Conservation (phyloP, 1,284 basidiomycete genomes). For the Tilletia indica region DNA sequence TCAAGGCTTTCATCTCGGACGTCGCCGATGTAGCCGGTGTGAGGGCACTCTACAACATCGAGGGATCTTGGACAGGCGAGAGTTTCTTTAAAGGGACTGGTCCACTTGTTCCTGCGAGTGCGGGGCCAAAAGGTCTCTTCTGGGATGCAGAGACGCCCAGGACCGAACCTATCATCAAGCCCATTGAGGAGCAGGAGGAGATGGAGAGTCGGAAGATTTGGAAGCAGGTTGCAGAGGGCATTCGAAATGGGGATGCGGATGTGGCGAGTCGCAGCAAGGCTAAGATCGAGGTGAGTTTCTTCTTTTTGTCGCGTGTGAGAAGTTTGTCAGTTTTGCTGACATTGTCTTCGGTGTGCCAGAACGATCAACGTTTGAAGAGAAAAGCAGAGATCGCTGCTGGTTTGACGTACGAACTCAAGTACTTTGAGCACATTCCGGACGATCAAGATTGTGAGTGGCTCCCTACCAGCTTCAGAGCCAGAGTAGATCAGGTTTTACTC, state of each 20-base stretch:
- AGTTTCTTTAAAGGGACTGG: constrained; percentile 61
- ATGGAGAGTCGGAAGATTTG: constrained; percentile 87
- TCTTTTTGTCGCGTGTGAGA: not conserved
- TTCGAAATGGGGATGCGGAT: constrained; percentile 86
- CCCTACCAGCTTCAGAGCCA: not conserved
- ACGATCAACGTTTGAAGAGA: constrained; percentile 84
- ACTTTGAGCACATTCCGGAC: constrained; percentile 3
- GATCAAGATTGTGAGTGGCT: constrained; percentile 24
- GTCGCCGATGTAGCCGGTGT: constrained; percentile 57
- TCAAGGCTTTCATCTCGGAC: constrained; percentile 73
- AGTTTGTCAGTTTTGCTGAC: not conserved
- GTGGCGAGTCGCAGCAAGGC: constrained; percentile 84
- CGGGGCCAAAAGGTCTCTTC: constrained; percentile 56
- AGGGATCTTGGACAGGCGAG: constrained; percentile 83
- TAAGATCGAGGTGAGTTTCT: constrained; percentile 67
- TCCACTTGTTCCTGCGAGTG: constrained; percentile 29
- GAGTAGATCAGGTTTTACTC: too few species aligned
- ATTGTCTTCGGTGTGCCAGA: constrained; percentile 57
- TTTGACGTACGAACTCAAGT: constrained; percentile 47
- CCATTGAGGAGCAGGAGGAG: constrained; percentile 69
- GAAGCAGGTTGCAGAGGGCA: constrained; percentile 84
- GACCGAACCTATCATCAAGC: constrained; percentile 70
- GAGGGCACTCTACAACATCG: constrained; percentile 65
- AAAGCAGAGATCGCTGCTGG: constrained; percentile 76
- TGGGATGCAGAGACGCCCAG: constrained; percentile 60